Evolutionary conservation across 768 basidiomycete species (phyloP), one percentile per base, ranked within the genome.

Genomic region (Suillus clintonianus): DNA sequence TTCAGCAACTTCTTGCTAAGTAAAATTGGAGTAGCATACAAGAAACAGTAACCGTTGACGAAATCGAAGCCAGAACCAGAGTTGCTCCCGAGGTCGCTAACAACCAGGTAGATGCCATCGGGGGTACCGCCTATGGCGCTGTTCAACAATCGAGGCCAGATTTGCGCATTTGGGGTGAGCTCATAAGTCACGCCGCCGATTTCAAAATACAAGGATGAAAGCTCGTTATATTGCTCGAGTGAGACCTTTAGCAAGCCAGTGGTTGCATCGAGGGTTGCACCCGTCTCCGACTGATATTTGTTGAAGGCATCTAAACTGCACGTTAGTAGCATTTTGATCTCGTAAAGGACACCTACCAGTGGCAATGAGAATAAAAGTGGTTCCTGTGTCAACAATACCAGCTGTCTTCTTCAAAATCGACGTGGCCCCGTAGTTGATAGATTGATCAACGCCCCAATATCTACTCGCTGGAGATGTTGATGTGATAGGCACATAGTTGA

Each of bases 341-440:
- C 5, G 13, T 48, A 24, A 5, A 13, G 14, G 37, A 7, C 8
- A 62, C 53, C 37, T 42, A 57, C 61, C 61, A 30, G 59, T 61
- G 15, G 66, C 66, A 41, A 68, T 22, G 13, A 66, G 55, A 22
- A 68, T 63, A 42, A 79, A 69, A 5, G 77, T 76, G n/a, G 78
- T 78, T 59, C 78, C 78, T 8, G 76, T 77, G 61, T 79, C 75
- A 67, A 78, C 70, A 43, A 78, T 74, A 17, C 78, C 78, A 11
- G 74, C 69, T 2, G 71, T 73, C 17, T 48, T 62, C 22, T 36
- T 50, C 30, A 78, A 66, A 48, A 77, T 42, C 13, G 70, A 70
- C 2, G 67, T 59, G 13, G 61, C 22, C 43, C 74, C 74, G 57
- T 70, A 75, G 2, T 43, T 59, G 62, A 79, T 72, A n/a, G 67